Conservation (phyloP, 2,329 filamentous ascomycete genomes). For the Coniochaeta prunicola region DNA sequence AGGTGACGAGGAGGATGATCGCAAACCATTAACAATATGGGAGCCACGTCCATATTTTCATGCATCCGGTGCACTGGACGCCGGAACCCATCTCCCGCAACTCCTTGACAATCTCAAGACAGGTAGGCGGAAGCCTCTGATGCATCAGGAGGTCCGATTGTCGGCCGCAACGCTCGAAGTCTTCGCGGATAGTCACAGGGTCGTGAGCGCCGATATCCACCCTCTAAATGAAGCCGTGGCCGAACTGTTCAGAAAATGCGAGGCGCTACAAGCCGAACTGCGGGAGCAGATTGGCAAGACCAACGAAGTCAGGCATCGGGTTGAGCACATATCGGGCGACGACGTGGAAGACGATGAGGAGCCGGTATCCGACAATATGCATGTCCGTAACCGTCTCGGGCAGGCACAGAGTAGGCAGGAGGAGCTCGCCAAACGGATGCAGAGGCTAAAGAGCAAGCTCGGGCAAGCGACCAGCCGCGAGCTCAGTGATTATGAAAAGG, state of each 20-base stretch:
- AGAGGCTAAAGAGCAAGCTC: constrained; percentile 46
- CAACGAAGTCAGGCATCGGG: constrained; percentile 56
- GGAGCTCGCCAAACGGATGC: constrained; percentile 50
- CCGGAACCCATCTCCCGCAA: constrained; percentile 45
- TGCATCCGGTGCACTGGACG: constrained; percentile 52
- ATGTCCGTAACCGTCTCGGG: constrained; percentile 52
- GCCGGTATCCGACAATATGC: constrained; percentile 39
- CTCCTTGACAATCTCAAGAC: constrained; percentile 37
- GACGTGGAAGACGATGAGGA: constrained; percentile 48
- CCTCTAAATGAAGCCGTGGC: constrained; percentile 61
- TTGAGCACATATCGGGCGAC: constrained; percentile 58
- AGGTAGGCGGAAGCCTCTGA: constrained; percentile 27
- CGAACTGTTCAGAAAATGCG: constrained; percentile 65
- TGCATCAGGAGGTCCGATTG: constrained; percentile 62
- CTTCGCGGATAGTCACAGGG: constrained; percentile 65
- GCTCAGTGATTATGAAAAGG: constrained; percentile 55
- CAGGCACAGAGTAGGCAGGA: constrained; percentile 48
- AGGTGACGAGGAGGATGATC: constrained; percentile 27
- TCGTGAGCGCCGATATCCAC: constrained; percentile 63
- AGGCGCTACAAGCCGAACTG: constrained; percentile 60
- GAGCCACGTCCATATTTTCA: constrained; percentile 62
- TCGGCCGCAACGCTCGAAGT: constrained; percentile 64
- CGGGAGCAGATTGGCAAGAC: constrained; percentile 59
- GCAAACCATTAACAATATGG: constrained; percentile 44
- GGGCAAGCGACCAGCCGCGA: constrained; percentile 39